Evolutionary conservation across 768 basidiomycete species (phyloP), one percentile per base, ranked within the genome.

Genomic region (Collybiopsis luxurians): DNA sequence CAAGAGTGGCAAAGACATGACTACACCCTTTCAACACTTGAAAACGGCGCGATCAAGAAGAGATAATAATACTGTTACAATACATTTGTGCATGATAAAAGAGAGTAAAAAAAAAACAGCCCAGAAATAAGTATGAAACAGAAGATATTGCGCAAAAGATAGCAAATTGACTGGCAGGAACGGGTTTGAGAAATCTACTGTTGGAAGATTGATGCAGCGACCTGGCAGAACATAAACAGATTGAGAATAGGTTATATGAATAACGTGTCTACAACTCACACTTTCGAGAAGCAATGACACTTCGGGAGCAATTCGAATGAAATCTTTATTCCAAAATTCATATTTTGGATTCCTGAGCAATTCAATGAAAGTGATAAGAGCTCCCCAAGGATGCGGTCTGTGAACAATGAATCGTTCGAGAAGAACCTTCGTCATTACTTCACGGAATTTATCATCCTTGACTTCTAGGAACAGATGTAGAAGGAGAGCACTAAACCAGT

Each of bases 321-420:
- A 94, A 59, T 88, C 86, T 69, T 89, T 91, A 79, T 78, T 88
- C 90, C 91, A 93, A 78, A 94, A 94, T 57, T 91, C 89, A 64
- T 93, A 94, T 73, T 88, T 91, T 55, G 85, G 83, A 71, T 95
- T 95, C 60, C 92, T 87, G 51, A 98, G 85, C 60, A 97, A 74
- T 72, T 96, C 92, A 64, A 96, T 94, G 73, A 97, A 96, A 4
- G 94, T 93, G 62, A 93, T 87, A 63, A 96, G 73, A 26, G 94
- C 86, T 57, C 96, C 95, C 94, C 95, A 98, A 26, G 97, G 95
- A 64, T 98, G 95, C 47, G 97, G 97, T 27, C 94, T 87, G 67
- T 92, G 89, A 31, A 94, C 94, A 58, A 98, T 84, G 74, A 97
- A 91, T 34, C 95, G 85, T 68, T 98, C 96, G 63, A 98, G 78